Conservation (phyloP, 441 rosid species). For the Rhodomyrtus psidioides region DNA sequence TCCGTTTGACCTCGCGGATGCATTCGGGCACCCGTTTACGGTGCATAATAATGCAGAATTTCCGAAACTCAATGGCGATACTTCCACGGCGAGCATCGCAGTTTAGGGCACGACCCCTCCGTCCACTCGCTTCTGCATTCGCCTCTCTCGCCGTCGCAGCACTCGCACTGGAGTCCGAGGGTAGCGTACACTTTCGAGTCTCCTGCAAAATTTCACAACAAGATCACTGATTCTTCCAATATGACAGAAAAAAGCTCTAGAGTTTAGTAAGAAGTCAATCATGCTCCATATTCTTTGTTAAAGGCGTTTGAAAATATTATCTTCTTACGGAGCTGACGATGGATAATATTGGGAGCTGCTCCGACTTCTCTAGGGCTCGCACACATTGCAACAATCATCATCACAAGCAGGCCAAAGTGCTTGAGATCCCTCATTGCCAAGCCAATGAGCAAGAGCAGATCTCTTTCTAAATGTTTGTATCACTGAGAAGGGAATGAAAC, state of each 20-base stretch:
- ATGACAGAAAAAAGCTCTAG: background rate
- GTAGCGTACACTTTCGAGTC: conserved; percentile 12
- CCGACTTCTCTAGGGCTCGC: background rate
- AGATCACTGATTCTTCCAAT: background rate
- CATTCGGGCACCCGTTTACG: background rate
- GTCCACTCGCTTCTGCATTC: conserved; percentile 26
- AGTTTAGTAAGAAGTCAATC: background rate
- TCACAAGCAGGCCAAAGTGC: background rate
- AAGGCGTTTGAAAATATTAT: background rate
- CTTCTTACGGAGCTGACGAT: background rate
- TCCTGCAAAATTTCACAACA: conserved; percentile 3
- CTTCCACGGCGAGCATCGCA: conserved; percentile 37
- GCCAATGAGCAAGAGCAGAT: background rate
- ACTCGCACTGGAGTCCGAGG: conserved; percentile 34
- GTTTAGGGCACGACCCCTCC: conserved; percentile 24
- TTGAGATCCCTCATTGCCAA: background rate
- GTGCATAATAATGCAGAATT: background rate
- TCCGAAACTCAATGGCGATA: background rate
- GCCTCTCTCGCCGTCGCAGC: conserved; percentile 31
- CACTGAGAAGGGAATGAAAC: background rate
- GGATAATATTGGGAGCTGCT: background rate
- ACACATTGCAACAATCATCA: background rate
- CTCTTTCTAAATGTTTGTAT: background rate
- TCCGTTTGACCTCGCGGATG: background rate
- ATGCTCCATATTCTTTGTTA: background rate